Base-by-base conservation (phyloP, 1,284 basidiomycete species). In the Ustilago shanxiensis region DNA sequence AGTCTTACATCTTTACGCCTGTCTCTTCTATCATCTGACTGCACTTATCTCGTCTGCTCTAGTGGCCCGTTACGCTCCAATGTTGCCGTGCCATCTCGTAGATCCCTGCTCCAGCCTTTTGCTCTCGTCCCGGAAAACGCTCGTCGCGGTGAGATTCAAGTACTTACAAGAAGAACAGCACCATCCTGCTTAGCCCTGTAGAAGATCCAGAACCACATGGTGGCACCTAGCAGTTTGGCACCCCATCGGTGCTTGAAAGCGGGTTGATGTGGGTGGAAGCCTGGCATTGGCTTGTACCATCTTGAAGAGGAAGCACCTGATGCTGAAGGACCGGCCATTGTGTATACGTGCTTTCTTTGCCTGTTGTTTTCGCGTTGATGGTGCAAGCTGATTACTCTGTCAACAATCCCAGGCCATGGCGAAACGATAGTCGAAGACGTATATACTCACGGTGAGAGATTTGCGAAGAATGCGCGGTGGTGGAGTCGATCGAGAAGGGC, bases 171-270 rank as follows among this genome's bases (percentile, higher is more conserved):
- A 22, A 86, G 59, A 41, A 85, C 83, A 29, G 84, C 78, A 33
- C 84, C 84, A 55, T 86, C 84, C 66, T 86, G 81, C 67, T 81
- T 84, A 45, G 79, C 80, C 14, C 84, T 68, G 66, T 85, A 85
- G 44, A 86, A 78, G 67, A 86, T 82, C 80, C 79, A 86, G 69
- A 86, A 86, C 83, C 82, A 84, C 83, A 85, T 85, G 50, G 81
- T 80, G 6, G 77, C 84, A 29, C 84, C 84, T 20, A 86, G 69
- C 18, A 86, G 54, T 64, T 81, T 82, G 51, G 84, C 82, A 6
- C 73, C 75, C 62, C 67, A 79, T 13, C 81, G 65, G 63, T 86
- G 84, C 58, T 77, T 78, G 55, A 82, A 73, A 2, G 82, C 76
- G 44, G 84, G 84, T 20, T 66, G 73, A 64, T 86, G 84, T 28